These are phyloP conservation scores for Talaromyces amestolkiae DNA, from an alignment of 2,329 filamentous ascomycete species.

Conservation along the genomic window DNA sequence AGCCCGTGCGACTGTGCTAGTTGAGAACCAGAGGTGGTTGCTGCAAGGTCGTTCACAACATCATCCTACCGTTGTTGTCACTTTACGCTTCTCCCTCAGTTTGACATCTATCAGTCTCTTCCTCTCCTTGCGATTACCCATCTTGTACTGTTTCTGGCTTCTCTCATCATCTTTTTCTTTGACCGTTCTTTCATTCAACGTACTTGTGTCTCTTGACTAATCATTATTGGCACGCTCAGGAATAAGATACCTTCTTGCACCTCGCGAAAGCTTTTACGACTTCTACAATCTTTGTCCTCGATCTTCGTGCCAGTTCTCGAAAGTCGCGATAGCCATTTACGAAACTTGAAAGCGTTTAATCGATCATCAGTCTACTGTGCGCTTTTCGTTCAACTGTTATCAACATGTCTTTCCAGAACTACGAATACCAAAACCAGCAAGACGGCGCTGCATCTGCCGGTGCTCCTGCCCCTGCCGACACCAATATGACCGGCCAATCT, in stretches of 20 bases:
- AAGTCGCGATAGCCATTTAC: slow-evolving; percentile 28
- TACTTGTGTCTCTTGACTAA: slow-evolving; percentile 19
- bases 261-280: slow-evolving; percentile 29
- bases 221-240: neutral
- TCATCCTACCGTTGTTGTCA: neutral
- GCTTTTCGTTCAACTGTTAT: slow-evolving; percentile 11
- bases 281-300: slow-evolving; percentile 31
- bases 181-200: neutral
- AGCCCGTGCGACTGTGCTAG: slow-evolving; percentile 1
- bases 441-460: slow-evolving; percentile 51
- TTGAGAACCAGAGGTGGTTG: neutral
- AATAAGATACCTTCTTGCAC: slow-evolving; percentile 18
- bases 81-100: neutral
- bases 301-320: slow-evolving; percentile 36
- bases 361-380: slow-evolving; percentile 2
- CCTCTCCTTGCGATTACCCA: neutral
- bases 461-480: slow-evolving; percentile 50
- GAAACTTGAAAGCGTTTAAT: slow-evolving; percentile 12
- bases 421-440: slow-evolving; percentile 63
- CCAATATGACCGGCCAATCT: slow-evolving; percentile 57
- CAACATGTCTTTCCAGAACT: slow-evolving; percentile 60
- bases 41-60: neutral
- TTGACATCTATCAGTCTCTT: neutral
- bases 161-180: slow-evolving; percentile 3
- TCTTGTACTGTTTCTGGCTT: neutral